These are phyloP conservation scores for Metschnikowia peoriensis DNA, from an alignment of 805 yeast species.

Conservation along the genomic window DNA sequence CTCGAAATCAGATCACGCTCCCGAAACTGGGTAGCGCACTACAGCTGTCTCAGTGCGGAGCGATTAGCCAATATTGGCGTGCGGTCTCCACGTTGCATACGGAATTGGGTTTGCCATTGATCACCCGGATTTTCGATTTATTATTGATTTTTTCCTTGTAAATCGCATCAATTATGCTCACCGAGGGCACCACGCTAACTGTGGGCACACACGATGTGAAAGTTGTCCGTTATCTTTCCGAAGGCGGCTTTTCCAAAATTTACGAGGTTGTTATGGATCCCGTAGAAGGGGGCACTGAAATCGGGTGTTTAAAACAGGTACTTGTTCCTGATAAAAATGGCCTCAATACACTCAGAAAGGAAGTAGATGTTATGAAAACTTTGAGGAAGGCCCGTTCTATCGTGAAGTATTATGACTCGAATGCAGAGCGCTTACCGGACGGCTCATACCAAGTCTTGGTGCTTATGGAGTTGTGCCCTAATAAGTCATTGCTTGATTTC, in stretches of 20 bases:
- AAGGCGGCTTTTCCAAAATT: constrained; percentile 80
- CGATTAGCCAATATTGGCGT: not conserved
- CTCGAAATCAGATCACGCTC: not conserved
- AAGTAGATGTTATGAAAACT: constrained; percentile 77
- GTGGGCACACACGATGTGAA: constrained; percentile 43
- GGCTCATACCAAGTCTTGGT: constrained; percentile 79
- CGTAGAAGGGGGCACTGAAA: constrained; percentile 40
- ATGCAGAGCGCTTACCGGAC: constrained; percentile 58
- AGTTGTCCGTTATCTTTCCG: constrained; percentile 37
- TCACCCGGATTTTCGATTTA: no score
- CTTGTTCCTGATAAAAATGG: constrained; percentile 71
- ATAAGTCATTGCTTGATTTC: constrained; percentile 80
- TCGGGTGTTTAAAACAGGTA: constrained; percentile 72
- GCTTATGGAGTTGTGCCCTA: constrained; percentile 91
- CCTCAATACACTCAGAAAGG: constrained; percentile 61
- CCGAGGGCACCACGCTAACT: constrained; percentile 37
- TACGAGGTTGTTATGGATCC: constrained; percentile 62
- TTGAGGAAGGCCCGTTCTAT: constrained; percentile 55
- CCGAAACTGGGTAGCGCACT: constrained; percentile 6
- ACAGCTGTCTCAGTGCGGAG: constrained; percentile 7
- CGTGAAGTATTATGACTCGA: constrained; percentile 72
- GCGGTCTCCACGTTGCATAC: not conserved
- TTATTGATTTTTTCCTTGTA: no score
- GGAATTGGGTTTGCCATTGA: not conserved
- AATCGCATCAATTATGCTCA: constrained; percentile 19